A percentile compares a stretch with the other conserved stretches of the same genome.
Evolutionary conservation across 176 grass and related monocot genomes (phyloP).

Genomic region (Triticum turgidum): DNA sequence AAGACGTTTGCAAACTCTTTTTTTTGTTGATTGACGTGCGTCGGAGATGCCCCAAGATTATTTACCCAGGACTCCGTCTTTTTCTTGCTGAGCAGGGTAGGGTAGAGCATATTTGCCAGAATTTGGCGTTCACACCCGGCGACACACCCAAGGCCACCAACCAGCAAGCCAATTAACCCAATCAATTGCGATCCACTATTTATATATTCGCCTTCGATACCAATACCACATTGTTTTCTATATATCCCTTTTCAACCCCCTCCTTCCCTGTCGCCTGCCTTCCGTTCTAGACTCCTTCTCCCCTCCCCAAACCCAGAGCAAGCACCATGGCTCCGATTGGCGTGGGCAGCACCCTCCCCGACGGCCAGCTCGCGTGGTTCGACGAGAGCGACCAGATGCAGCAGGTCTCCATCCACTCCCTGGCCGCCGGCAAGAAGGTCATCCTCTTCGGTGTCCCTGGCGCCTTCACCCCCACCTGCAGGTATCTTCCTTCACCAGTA

Average conservation of each 20-base stretch:
- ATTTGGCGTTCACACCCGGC: constrained; percentile 23
- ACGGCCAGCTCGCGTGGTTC: constrained; percentile 70
- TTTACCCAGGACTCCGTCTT: no score
- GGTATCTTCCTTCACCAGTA: constrained; percentile 25
- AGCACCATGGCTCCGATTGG: constrained; percentile 72
- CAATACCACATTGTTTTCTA: background rate
- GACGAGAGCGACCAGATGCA: constrained; percentile 72
- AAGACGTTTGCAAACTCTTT: no score
- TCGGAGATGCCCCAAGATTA: no score
- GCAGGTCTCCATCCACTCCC: constrained; percentile 62
- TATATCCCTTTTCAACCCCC: background rate
- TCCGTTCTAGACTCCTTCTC: background rate
- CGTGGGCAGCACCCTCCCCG: constrained; percentile 72
- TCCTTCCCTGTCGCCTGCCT: background rate
- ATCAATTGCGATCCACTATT: constrained; percentile 1
- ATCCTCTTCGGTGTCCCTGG: constrained; percentile 93
- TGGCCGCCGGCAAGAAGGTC: constrained; percentile 91
- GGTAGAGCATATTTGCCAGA: background rate
- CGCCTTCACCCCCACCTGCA: constrained; percentile 98
- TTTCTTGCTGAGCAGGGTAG: background rate
- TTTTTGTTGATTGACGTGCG: no score
- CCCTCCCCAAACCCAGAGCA: background rate
- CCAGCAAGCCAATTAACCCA: no score
- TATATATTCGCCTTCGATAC: background rate
- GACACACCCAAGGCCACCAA: background rate